Base-by-base conservation (phyloP, 306 rosid genomes). In the Trichosanthes truncata region DNA sequence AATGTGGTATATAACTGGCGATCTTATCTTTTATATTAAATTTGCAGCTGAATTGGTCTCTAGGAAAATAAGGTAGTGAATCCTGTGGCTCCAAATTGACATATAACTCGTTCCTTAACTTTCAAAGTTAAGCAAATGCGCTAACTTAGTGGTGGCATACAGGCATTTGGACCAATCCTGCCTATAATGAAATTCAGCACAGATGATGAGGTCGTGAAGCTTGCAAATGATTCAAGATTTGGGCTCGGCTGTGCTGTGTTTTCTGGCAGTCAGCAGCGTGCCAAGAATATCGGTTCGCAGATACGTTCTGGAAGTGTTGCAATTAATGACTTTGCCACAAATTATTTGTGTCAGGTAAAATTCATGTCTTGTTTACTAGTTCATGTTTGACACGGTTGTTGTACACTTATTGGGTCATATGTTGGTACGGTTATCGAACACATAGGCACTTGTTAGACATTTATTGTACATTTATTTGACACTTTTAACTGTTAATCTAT, bases 171-270 rank as follows among this genome's bases (percentile, higher is more conserved):
- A 86, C 98, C 97, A 62, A 90, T 93, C 82, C 84, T 93, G 93
- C 97, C 95, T 21, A 87, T 93, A 85, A 91, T 90, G 98, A 89
- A 91, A 84, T 91, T 93, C 81, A 89, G 88, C 86, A 87, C 97
- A 13, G 98, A 93, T 72, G 98, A 90, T 62, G 97, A 91, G 88
- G 97, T 74, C 35, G 81, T 93, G 82, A 84, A 38, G 80, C 98
- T 93, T 25, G 97, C 98, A 66, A 93, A 93, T 89, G 97, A 93
- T 80, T 91, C 98, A 35, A 90, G 81, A 77, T 93, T 88, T 79
- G 98, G 97, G 72, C 98, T 95, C 61, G 97, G 99, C 62, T 91
- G 96, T 82, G 90, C 97, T 80, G 97, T 95, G 83, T 95, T 95
- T 84, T 93, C 97, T 18, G 98, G 98, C 78, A 90, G 83, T 80